phyloP scores from a whole-genome alignment of 2,329 filamentous ascomycete species.

The Fonsecaea multimorphosa region DNA sequence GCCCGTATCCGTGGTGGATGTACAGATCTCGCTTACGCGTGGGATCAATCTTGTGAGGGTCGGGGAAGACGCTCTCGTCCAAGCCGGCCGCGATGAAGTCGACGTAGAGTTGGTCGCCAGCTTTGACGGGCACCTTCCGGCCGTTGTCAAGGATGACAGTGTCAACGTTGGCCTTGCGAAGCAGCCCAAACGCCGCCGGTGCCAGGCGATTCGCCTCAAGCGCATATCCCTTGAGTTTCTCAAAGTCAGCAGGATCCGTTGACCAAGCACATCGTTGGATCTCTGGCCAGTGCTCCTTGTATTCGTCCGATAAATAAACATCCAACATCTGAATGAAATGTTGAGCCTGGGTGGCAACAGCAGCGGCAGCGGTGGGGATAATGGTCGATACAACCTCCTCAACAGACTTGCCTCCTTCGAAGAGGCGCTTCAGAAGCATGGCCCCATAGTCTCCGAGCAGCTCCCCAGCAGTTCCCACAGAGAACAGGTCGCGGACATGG shows the following conservation, averaged over 20 bases:
- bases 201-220: conserved; percentile 39
- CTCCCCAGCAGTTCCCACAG: conserved; percentile 31
- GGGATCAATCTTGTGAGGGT: conserved; percentile 52
- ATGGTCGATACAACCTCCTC: conserved; percentile 63
- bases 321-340: conserved; percentile 64
- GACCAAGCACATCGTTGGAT: conserved; percentile 40
- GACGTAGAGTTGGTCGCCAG: conserved; percentile 38
- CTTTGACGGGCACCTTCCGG: conserved; percentile 30
- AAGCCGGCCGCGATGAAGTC: conserved; percentile 44
- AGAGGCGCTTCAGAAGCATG: conserved; percentile 62
- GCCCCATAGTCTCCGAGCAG: conserved; percentile 60
- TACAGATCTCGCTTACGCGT: conserved; percentile 51
- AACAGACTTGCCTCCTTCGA: conserved; percentile 54
- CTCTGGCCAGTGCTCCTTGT: conserved; percentile 38
- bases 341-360: conserved; percentile 64
- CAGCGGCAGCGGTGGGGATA: conserved; percentile 62
- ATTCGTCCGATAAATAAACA: conserved; percentile 59
- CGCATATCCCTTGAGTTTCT: conserved; percentile 40
- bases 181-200: conserved; percentile 38
- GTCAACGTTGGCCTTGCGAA: conserved; percentile 35
- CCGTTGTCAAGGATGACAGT: conserved; percentile 35
- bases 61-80: conserved; percentile 47
- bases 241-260: conserved; percentile 37
- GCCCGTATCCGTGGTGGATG: conserved; percentile 54
- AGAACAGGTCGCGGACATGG: conserved; percentile 39